phyloP scores from a whole-genome alignment of 2,329 filamentous ascomycete genomes.

The Alternaria consortialis region DNA sequence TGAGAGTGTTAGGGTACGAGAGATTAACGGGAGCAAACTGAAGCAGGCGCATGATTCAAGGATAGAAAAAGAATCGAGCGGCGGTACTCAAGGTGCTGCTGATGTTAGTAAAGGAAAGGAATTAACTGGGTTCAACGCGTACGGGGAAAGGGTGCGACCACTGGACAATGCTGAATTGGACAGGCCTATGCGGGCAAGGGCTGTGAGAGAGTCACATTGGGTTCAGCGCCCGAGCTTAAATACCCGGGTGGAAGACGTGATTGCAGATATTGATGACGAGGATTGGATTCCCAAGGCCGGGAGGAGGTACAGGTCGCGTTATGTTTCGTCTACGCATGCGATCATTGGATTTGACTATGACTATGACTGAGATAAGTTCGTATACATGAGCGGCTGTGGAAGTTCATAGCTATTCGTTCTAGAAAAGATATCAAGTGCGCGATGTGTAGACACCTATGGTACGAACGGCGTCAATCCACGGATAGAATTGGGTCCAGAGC shows the following conservation, averaged over 20 bases:
- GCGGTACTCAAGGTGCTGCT: background rate
- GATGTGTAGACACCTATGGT: background rate
- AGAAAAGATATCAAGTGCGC: background rate
- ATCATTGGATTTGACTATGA: background rate
- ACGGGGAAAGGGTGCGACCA: background rate
- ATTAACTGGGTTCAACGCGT: background rate
- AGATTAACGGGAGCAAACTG: background rate
- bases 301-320: background rate
- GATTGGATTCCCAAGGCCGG: background rate
- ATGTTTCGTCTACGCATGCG: background rate
- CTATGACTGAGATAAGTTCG: background rate
- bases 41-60: background rate
- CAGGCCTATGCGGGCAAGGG: background rate
- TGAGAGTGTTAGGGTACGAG: too few relatives aligned
- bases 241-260: too few relatives aligned
- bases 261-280: background rate
- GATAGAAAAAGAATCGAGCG: background rate
- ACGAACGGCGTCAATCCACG: background rate
- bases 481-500: background rate
- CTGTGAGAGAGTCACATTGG: background rate
- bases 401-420: background rate
- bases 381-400: background rate
- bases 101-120: background rate
- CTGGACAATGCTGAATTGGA: background rate
- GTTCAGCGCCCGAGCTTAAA: background rate